Conservation (phyloP, 2,329 filamentous ascomycete species). For the Emergomyces orientalis region DNA sequence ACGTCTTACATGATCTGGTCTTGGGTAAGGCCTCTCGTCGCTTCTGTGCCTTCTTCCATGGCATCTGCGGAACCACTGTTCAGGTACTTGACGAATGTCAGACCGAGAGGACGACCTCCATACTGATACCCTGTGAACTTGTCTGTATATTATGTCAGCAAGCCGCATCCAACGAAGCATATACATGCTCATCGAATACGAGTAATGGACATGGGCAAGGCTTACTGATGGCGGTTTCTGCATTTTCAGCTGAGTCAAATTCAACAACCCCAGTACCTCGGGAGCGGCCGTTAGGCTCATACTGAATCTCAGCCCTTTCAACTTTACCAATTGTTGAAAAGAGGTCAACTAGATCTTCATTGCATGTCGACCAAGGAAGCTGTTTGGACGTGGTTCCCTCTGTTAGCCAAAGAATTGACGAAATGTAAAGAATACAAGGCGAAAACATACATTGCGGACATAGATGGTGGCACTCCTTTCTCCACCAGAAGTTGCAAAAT, state of each 20-base stretch:
- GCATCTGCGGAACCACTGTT: conserved; percentile 56
- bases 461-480: conserved; percentile 81
- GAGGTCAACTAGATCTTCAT: conserved; percentile 90
- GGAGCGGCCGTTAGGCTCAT: conserved; percentile 91
- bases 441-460: conserved; percentile 78
- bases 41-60: conserved; percentile 81
- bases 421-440: neutral
- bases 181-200: neutral
- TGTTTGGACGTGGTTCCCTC: conserved; percentile 30
- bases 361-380: conserved; percentile 98
- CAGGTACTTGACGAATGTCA: conserved; percentile 90
- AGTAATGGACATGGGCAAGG: conserved; percentile 13
- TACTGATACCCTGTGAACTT: conserved; percentile 99
- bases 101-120: conserved; percentile 81
- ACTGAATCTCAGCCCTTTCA: conserved; percentile 97
- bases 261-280: conserved; percentile 94
- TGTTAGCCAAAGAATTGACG: conserved; percentile 16
- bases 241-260: conserved; percentile 73
- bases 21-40: conserved; percentile 64
- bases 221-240: conserved; percentile 76
- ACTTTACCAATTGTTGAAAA: conserved; percentile 98
- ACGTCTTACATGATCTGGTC: conserved; percentile 84
- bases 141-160: conserved; percentile 36
- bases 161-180: neutral
- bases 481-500: conserved; percentile 76